Percentiles rank a stretch among this genome's conserved stretches.
phyloP scores from a whole-genome alignment of 2,329 filamentous ascomycete species.

The Verticillium nubilum region DNA sequence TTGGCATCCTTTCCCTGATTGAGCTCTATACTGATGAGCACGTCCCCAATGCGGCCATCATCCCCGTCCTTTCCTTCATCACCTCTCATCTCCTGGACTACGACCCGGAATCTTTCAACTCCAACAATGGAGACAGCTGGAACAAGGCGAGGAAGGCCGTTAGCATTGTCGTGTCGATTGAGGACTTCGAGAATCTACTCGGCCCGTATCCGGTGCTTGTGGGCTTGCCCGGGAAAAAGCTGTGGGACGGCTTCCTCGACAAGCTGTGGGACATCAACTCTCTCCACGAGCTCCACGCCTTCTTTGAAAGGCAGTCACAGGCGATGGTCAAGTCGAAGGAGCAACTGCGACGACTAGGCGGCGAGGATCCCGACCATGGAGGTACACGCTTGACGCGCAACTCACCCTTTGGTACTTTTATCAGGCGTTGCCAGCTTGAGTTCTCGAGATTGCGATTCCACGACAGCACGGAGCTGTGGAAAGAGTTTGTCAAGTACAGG shows the following conservation, averaged over 20 bases:
- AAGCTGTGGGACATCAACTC: constrained; percentile 81
- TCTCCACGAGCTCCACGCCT: constrained; percentile 71
- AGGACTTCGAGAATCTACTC: constrained; percentile 56
- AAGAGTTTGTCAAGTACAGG: constrained; percentile 73
- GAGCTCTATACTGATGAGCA: constrained; percentile 72
- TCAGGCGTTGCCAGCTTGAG: constrained; percentile 72
- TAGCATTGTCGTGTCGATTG: constrained; percentile 47
- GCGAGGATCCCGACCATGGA: constrained; percentile 22
- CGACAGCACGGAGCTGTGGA: constrained; percentile 75
- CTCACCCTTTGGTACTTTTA: constrained; percentile 76
- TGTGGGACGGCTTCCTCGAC: constrained; percentile 83
- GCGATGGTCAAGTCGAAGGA: constrained; percentile 59
- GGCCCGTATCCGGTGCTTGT: constrained; percentile 43
- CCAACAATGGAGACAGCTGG: constrained; percentile 33
- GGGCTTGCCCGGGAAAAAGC: constrained; percentile 65
- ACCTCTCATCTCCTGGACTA: constrained; percentile 61
- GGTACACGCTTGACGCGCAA: constrained; percentile 61
- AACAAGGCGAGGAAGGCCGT: constrained; percentile 43
- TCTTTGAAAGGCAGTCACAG: constrained; percentile 57
- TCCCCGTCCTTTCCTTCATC: constrained; percentile 75
- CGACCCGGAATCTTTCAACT: constrained; percentile 25
- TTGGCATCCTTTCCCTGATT: constrained; percentile 75
- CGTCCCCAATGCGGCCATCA: constrained; percentile 63
- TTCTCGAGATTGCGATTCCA: constrained; percentile 76
- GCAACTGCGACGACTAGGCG: constrained; percentile 50